A percentile compares a stretch with the other conserved stretches of the same genome.
phyloP scores from a whole-genome alignment of 768 basidiomycete species.

The Suillus decipiens region DNA sequence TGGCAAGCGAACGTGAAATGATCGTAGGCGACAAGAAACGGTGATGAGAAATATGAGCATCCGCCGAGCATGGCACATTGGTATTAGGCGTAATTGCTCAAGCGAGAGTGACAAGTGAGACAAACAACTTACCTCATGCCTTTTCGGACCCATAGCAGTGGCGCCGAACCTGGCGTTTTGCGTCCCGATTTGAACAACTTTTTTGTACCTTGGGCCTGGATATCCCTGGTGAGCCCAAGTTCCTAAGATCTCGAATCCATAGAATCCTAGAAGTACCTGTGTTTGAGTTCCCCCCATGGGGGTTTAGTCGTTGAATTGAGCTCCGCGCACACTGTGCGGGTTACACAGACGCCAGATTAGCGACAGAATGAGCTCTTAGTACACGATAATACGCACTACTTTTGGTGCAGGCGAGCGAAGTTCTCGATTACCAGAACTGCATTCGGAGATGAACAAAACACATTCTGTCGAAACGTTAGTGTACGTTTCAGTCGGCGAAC shows the following conservation, averaged over 20 bases:
- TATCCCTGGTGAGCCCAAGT: neutral
- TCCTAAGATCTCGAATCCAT: neutral
- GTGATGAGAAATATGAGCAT: neutral
- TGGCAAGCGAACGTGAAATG: neutral
- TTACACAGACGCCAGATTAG: neutral
- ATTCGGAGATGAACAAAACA: neutral
- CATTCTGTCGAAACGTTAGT: neutral
- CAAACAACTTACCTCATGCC: slow-evolving; percentile 4
- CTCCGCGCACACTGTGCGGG: neutral
- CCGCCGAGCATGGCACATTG: neutral
- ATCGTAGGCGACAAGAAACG: neutral
- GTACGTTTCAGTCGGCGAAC: neutral
- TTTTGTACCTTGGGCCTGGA: neutral
- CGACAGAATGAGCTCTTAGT: neutral
- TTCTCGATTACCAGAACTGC: neutral
- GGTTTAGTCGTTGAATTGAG: neutral
- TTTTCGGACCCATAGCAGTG: slow-evolving; percentile 3
- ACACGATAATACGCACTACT: neutral
- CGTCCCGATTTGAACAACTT: neutral
- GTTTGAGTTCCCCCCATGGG: neutral
- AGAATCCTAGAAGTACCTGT: neutral
- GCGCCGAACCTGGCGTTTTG: neutral
- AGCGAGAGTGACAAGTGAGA: slow-evolving; percentile 2
- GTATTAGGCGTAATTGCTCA: slow-evolving; percentile 1
- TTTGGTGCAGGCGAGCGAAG: neutral